Conservation (phyloP, 192 early-diverging fungal genomes). For the Coemansia sp. region DNA sequence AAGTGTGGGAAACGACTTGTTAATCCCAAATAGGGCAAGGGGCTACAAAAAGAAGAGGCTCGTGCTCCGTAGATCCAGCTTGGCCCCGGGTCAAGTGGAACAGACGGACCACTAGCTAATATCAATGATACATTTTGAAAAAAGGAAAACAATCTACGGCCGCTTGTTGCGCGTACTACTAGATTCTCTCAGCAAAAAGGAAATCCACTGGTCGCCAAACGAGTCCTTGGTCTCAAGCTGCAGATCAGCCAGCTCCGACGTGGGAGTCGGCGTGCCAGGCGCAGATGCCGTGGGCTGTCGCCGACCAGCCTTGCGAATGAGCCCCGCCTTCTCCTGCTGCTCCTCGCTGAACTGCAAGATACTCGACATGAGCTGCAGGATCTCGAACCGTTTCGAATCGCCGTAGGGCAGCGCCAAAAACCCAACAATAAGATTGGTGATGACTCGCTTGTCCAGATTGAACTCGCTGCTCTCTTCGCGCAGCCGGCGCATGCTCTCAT, state of each 20-base stretch:
- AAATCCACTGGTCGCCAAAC: conserved; percentile 81
- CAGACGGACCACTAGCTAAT: neutral
- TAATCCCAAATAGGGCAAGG: neutral
- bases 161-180: conserved; percentile 22
- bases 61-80: neutral
- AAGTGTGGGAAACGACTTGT: neutral
- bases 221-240: conserved; percentile 58
- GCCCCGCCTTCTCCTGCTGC: conserved; percentile 80
- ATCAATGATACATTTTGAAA: neutral
- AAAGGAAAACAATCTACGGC: neutral
- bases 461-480: conserved; percentile 77
- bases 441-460: conserved; percentile 80
- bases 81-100: neutral
- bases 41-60: neutral
- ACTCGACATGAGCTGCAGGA: conserved; percentile 85
- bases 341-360: conserved; percentile 86
- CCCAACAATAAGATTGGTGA: conserved; percentile 86
- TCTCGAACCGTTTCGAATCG: conserved; percentile 90
- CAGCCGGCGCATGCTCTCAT: conserved; percentile 88
- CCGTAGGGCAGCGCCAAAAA: conserved; percentile 85
- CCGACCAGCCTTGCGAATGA: conserved; percentile 65
- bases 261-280: conserved; percentile 54
- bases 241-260: conserved; percentile 17
- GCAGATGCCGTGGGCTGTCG: conserved; percentile 41
- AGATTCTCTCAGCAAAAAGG: conserved; percentile 72